Base-by-base conservation (phyloP, 768 basidiomycete genomes). In the Tulasnella sp. region DNA sequence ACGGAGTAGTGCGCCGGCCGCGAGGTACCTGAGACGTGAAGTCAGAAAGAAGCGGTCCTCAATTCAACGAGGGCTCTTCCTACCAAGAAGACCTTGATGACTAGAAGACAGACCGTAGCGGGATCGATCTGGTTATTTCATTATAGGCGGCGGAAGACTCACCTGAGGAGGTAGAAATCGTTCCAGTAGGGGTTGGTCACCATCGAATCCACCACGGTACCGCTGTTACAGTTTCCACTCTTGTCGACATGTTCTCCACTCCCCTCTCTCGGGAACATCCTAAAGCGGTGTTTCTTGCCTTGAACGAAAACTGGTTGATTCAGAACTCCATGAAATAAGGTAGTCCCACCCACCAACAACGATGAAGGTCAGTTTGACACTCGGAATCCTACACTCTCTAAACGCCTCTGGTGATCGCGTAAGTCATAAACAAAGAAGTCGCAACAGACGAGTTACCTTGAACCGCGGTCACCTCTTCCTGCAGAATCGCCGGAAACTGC, bases 1-100 rank as follows among this genome's bases (percentile, higher is more conserved):
- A 77, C 71, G 56, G 70, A 74, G 61, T 82, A 82, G 62, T 82
- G 80, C 0, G 81, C 76, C 0, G 80, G 81, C 1, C 80, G 73
- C 59, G 83, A 85, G 0, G 86, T 90, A 6, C 87, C 55, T 55
- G 43, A 31, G 25, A 17, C 19, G 14, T 27, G 17, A 7, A 14
- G 12, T 21, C 27, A 31, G 21, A 2, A 39, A 14, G 27, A 35
- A 19, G 36, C 1, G 11, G 6, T 6, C n/a, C 4, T n/a, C 2
- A 27, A 34, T 35, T 15, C 35, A 59, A 12, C 34, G 31, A 35
- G 39, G 36, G 5, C 34, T 34, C n/a, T 23, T n/a, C 53, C 8
- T 43, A 55, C 53, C 87, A 0, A 86, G 73, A 1, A 89, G 69
- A 11, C 60, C 60, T 17, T 39, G 46, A 34, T 61, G 60, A 14